phyloP scores from a whole-genome alignment of 345 rosid species.

The Chamaenerion angustifolium region DNA sequence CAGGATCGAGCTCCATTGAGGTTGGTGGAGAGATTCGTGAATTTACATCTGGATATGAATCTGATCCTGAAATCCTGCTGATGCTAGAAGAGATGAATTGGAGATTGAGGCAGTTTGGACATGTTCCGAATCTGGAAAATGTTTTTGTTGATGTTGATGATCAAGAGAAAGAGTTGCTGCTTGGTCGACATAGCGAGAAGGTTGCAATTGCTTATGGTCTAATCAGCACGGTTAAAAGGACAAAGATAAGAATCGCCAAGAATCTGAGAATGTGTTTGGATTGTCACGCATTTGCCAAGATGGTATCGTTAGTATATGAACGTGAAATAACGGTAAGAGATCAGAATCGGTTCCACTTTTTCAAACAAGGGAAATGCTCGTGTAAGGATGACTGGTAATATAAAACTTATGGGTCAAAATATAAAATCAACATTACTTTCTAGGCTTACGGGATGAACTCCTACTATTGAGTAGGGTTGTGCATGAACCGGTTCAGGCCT shows the following conservation, averaged over 20 bases:
- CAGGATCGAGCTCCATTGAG: constrained; percentile 38
- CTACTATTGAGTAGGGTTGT: no score
- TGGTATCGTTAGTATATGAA: constrained; percentile 25
- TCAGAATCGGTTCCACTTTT: constrained; percentile 47
- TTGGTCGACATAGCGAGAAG: constrained; percentile 50
- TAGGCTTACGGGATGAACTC: no score
- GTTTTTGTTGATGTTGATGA: constrained; percentile 51
- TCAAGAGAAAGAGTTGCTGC: constrained; percentile 30
- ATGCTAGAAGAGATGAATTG: constrained; percentile 36
- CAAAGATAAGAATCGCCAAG: constrained; percentile 33
- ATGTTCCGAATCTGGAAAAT: constrained; percentile 36
- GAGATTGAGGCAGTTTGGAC: constrained; percentile 26
- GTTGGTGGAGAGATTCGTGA: constrained; percentile 27
- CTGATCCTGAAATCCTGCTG: constrained; percentile 30
- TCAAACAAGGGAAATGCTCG: constrained; percentile 35
- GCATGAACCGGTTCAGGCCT: no score
- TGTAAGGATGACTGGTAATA: constrained; percentile 43
- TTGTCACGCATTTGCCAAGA: constrained; percentile 44
- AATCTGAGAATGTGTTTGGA: constrained; percentile 50
- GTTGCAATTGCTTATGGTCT: constrained; percentile 48
- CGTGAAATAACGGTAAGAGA: constrained; percentile 41
- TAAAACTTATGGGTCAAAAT: no score
- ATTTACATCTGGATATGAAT: constrained; percentile 48
- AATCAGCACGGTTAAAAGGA: constrained; percentile 27
- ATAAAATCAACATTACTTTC: no score